A percentile compares a stretch with the other conserved stretches of the same genome.
Conservation (phyloP, 495 filamentous ascomycete species). For the Jackrogersella minutella region DNA sequence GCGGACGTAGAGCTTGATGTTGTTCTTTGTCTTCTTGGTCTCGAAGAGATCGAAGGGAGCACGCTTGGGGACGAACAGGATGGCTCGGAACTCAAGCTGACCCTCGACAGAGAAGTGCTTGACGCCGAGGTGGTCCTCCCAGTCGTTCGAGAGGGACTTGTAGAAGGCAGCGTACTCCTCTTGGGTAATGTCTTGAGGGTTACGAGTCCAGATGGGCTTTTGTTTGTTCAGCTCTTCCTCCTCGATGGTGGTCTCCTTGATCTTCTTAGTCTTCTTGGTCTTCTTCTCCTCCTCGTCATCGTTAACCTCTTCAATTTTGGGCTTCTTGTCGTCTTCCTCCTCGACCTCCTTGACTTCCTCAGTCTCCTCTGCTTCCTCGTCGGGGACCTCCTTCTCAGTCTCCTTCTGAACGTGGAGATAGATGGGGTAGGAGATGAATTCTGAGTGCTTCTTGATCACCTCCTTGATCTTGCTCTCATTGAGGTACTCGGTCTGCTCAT, state of each 20-base stretch:
- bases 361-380: constrained; percentile 87
- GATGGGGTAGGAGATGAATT: constrained; percentile 99
- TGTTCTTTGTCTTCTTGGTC: constrained; percentile 99
- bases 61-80: constrained; percentile 99
- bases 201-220: constrained; percentile 99
- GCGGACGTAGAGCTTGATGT: constrained; percentile 99
- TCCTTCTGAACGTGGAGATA: constrained; percentile 99
- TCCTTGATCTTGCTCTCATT: constrained; percentile 99
- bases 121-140: constrained; percentile 99
- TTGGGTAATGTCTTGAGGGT: constrained; percentile 91
- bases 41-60: constrained; percentile 99
- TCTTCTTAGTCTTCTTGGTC: constrained; percentile 96
- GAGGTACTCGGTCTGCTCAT: constrained; percentile 97
- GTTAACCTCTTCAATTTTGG: constrained; percentile 81
- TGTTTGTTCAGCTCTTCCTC: constrained; percentile 99
- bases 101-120: constrained; percentile 99
- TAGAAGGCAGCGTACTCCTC: constrained; percentile 99
- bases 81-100: constrained; percentile 99
- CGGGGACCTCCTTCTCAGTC: constrained; percentile 97
- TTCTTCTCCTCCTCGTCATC: constrained; percentile 90
- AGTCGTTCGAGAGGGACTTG: constrained; percentile 99
- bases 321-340: constrained; percentile 77
- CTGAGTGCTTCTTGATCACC: constrained; percentile 99
- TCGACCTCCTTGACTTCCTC: constrained; percentile 58
- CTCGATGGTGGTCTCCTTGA: constrained; percentile 98